Base-by-base conservation (phyloP, 2,329 filamentous ascomycete species). In the Beauveria bassiana region DNA sequence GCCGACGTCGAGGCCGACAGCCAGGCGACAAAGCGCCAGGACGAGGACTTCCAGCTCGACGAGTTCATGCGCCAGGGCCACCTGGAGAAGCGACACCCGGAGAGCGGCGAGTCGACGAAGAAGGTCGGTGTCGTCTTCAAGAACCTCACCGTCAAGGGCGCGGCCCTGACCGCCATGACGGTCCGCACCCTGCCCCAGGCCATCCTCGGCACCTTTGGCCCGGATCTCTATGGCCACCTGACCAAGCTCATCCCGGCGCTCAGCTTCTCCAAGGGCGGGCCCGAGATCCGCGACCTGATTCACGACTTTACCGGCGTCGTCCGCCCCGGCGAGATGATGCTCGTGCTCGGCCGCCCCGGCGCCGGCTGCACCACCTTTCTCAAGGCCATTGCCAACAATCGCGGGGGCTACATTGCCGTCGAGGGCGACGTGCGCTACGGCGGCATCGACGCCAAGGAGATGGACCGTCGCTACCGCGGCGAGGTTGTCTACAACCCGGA, bases 41-140 rank as follows among this genome's bases (percentile, higher is more conserved):
- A 83, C 2, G 82, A 84, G 1, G 85, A 83, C 3, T 91, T 93
- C 65, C 82, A 89, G 63, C 78, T 93, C 1, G 82, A 81, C 40
- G 77, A 85, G 14, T 93, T 93, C 69, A 83, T 93, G 74, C 82
- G 84, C 52, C 85, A 90, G 63, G 89, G 89, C 1, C 87, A 89
- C 67, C 86, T 92, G 63, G 90, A 92, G 73, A 90, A 88, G 70
- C 81, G 88, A 14, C 84, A 83, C 2, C 61, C 67, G 64, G 81
- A 86, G 34, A 70, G 74, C 5, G 87, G 85, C 6, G 78, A 80
- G 42, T 88, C 89, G 0, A 82, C 86, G 12, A 95, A 93, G 76
- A 89, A 87, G 68, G 84, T 93, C 12, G 90, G 90, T 2, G 87
- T 93, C 1, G 77, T 91, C 1, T 93, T 87, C 78, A 90, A 88